phyloP scores from a whole-genome alignment of 495 filamentous ascomycete species.

The Aspergillus carlsbadensis region DNA sequence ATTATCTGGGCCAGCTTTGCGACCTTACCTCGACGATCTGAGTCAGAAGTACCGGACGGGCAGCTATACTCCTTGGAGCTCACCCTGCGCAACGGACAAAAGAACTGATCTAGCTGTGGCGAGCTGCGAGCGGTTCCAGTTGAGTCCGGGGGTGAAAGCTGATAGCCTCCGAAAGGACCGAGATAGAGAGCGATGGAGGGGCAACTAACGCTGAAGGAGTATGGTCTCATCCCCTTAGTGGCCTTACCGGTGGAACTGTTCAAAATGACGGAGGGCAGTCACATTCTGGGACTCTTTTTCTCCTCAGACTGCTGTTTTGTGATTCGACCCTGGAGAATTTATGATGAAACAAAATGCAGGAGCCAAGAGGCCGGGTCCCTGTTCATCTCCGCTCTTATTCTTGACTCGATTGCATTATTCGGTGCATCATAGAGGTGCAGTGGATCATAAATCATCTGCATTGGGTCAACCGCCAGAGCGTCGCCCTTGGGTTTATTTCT shows the following conservation, averaged over 20 bases:
- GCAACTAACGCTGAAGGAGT: conserved; percentile 8
- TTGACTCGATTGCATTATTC: conserved; percentile 1
- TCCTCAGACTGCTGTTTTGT: not conserved
- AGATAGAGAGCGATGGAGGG: conserved; percentile 7
- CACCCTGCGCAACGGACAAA: not conserved
- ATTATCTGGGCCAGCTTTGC: not conserved
- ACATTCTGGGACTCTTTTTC: not conserved
- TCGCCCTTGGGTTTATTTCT: not conserved
- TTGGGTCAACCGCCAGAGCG: not conserved
- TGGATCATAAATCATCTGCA: not conserved
- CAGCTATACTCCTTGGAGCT: not conserved
- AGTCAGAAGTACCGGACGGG: not conserved
- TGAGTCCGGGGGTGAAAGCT: conserved; percentile 9
- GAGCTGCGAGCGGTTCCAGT: not conserved
- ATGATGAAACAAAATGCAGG: conserved; percentile 7
- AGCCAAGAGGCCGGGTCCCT: conserved; percentile 8
- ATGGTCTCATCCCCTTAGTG: conserved; percentile 11
- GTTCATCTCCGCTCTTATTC: conserved; percentile 10
- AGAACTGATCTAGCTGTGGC: not conserved
- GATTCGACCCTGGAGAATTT: not conserved
- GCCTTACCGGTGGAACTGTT: conserved; percentile 8
- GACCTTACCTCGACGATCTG: not conserved
- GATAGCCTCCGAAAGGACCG: conserved; percentile 6
- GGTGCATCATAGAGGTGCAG: conserved; percentile 1
- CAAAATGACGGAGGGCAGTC: conserved; percentile 1